phyloP scores from a whole-genome alignment of 1,139 yeast species.

The Neolecta irregularis region DNA sequence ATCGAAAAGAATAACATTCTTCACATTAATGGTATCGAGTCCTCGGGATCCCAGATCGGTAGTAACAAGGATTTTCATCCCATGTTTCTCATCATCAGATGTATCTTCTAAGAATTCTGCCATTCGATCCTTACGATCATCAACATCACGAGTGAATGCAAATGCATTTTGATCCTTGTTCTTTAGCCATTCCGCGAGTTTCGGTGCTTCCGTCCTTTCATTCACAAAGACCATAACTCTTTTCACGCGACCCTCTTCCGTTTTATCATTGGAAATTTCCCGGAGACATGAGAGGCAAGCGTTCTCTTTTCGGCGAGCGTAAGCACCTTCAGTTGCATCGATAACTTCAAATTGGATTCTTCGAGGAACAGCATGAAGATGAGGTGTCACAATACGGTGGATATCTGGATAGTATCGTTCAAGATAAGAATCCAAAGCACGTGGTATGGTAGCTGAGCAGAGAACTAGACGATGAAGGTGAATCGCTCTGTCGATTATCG shows the following conservation, averaged over 20 bases:
- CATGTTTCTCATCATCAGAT: constrained; percentile 6
- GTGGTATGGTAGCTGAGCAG: constrained; percentile 84
- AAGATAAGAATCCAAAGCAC: constrained; percentile 52
- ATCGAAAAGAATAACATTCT: constrained; percentile 72
- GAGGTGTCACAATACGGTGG: constrained; percentile 61
- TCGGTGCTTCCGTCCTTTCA: constrained; percentile 46
- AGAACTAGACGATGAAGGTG: constrained; percentile 50
- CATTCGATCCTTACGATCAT: constrained; percentile 42
- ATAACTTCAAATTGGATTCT: constrained; percentile 56
- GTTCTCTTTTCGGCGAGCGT: constrained; percentile 64
- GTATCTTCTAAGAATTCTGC: constrained; percentile 37
- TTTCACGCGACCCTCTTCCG: constrained; percentile 62
- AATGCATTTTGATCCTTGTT: constrained; percentile 45
- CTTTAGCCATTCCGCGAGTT: constrained; percentile 40
- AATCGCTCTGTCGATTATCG: constrained; percentile 35
- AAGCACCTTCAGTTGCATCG: constrained; percentile 55
- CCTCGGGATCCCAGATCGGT: constrained; percentile 89
- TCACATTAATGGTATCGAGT: constrained; percentile 63
- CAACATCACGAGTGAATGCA: constrained; percentile 53
- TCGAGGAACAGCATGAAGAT: constrained; percentile 67
- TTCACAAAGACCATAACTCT: constrained; percentile 81
- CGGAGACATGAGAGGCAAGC: constrained; percentile 80
- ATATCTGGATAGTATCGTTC: constrained; percentile 48
- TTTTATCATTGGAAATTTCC: constrained; percentile 70
- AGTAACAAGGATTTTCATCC: constrained; percentile 54